Base-by-base conservation (phyloP, 208 protist genomes). In the Sergeia podlipaevii region DNA sequence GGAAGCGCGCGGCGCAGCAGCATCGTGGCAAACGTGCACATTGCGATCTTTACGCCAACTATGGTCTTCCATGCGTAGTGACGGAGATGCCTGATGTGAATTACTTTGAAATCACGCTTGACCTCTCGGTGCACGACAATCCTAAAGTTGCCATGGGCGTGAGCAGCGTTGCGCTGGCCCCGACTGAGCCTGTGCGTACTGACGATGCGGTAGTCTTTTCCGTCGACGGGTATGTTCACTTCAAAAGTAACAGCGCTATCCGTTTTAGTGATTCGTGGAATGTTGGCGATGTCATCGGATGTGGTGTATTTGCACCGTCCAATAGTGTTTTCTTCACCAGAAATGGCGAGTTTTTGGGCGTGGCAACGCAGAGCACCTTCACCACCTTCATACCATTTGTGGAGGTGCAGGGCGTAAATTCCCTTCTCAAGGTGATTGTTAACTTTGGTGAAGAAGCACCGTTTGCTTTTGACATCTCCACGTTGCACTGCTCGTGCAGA, bases 301-400 rank as follows among this genome's bases (percentile, higher is more conserved):
- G 89, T 47, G 89, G 89, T 24, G 49, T 96, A 15, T 75, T 91
- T 45, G 69, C 73, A 1, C 80, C 79, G 38, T 72, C 73, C 44
- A 84, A 85, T 55, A 73, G 73, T 32, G 80, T 96, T 24, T 96
- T 96, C 56, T 96, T 93, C 62, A 96, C 89, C 6, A 69, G 70
- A 28, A 93, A 93, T 65, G 89, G 89, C 20, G 58, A 77, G 55
- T 91, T 93, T 65, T 77, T 96, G 15, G 89, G 89, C 18, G 77
- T 90, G 17, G 82, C 80, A 37, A 74, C 57, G 11, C 60, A 76
- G 24, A 69, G 68, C 50, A 54, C 52, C 24, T 78, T 85, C 53
- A 27, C 56, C n/a, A 79, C 55, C 13, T 54, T 79, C 34, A 80
- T 80, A 17, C 85, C 85, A 1, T 85, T 91, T 67, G 64, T 96